A percentile compares a stretch with the other conserved stretches of the same genome.
Conservation (phyloP, 805 yeast genomes). For the Trichomonascus vanleenenianus region DNA sequence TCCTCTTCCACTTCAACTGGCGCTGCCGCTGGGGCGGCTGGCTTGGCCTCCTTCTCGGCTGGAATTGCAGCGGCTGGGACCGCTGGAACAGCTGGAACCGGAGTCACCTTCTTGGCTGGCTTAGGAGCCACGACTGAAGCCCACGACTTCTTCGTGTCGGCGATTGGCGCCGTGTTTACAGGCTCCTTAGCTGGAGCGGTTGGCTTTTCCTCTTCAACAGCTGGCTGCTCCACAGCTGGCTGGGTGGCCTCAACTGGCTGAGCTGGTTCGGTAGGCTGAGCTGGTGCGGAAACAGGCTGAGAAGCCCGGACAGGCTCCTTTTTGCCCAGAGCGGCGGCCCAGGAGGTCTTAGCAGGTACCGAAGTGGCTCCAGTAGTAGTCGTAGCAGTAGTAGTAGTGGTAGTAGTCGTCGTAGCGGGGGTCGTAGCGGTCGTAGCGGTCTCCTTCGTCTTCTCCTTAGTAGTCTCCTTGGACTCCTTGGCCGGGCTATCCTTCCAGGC, state of each 20-base stretch:
- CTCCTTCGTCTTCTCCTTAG: too few species aligned
- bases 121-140: conserved; percentile 62
- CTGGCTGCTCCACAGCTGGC: conserved; percentile 20
- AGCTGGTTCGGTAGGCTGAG: conserved; percentile 10
- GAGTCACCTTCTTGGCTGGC: conserved; percentile 22
- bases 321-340: conserved; percentile 3
- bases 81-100: conserved; percentile 21
- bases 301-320: conserved; percentile 13
- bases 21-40: conserved; percentile 11
- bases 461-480: too few species aligned
- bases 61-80: conserved; percentile 1
- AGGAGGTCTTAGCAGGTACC: background rate
- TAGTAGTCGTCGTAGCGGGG: too few species aligned
- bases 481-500: background rate
- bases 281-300: too few species aligned
- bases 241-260: background rate
- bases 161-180: conserved; percentile 10
- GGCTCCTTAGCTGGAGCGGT: conserved; percentile 14
- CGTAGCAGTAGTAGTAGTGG: conserved; percentile 16
- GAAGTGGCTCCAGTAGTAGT: background rate
- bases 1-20: too few species aligned
- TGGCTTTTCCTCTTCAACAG: conserved; percentile 25
- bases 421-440: too few species aligned
- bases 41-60: conserved; percentile 11
- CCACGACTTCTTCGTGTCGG: conserved; percentile 43